phyloP scores from a whole-genome alignment of 2,329 filamentous ascomycete genomes.

The Paecilomyces sp. region DNA sequence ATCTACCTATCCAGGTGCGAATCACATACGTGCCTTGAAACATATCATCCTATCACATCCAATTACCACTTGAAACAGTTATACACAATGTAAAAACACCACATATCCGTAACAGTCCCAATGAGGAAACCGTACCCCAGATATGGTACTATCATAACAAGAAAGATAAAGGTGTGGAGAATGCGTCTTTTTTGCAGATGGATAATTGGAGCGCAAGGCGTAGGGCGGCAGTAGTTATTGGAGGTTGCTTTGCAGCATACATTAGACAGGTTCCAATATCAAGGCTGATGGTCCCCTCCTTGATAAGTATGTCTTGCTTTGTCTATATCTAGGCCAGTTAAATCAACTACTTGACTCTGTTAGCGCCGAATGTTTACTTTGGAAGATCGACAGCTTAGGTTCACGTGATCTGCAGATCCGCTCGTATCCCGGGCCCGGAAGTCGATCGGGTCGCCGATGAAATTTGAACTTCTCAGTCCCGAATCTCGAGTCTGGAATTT shows the following conservation, averaged over 20 bases:
- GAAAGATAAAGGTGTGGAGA: neutral
- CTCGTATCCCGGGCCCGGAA: neutral
- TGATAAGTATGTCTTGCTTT: neutral
- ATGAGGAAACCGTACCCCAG: neutral
- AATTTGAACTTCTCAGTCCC: neutral
- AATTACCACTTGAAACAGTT: too few species aligned
- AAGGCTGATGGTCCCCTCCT: neutral
- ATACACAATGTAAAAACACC: too few species aligned
- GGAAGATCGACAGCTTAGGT: neutral
- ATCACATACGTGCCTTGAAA: too few species aligned
- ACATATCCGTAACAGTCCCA: neutral
- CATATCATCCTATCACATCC: too few species aligned
- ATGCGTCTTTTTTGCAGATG: neutral
- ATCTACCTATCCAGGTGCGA: too few species aligned
- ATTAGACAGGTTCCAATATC: neutral
- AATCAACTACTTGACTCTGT: neutral
- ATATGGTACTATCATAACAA: too few species aligned
- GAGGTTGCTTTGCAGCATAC: neutral
- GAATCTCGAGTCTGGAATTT: neutral
- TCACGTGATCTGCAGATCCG: neutral
- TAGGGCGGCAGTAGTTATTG: neutral
- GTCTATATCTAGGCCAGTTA: neutral
- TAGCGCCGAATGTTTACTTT: neutral
- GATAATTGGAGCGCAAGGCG: neutral
- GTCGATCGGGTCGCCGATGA: neutral